Base-by-base conservation (phyloP, 2,329 filamentous ascomycete species). In the Berkeleyomyces basicola region DNA sequence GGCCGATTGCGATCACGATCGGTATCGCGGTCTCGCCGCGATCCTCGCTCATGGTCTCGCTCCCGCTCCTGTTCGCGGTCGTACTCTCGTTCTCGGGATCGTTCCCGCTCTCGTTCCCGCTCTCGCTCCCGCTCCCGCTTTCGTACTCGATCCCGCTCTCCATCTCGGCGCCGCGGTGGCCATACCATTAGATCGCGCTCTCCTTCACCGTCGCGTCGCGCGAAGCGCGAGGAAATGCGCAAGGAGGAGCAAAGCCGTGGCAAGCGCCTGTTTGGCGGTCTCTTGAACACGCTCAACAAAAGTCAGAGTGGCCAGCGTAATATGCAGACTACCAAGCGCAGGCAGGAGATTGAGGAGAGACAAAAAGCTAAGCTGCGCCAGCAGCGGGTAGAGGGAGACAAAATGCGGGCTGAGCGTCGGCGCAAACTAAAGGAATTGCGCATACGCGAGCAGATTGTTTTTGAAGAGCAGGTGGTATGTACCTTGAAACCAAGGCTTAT, bases 201-300 rank as follows among this genome's bases (percentile, higher is more conserved):
- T 10, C 62, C 53, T 10, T 57, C 59, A 3, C 59, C 60, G 23
- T 23, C 16, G 3, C 59, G 47, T 9, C 49, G 51, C 10, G 31
- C 46, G 3, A 58, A 40, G 14, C 47, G 59, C 23, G 63, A 62
- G 37, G 58, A 58, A 47, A 44, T 49, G 7, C 49, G 58, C 5
- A 72, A 84, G 63, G 87, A 95, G 69, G 92, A 97, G 71, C 89
- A 85, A 72, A 90, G 88, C 71, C 86, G 92, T 44, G 88, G 88
- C 31, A 86, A 88, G 72, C 82, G 92, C 61, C 78, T 97, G 65
- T 96, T 96, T 70, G 91, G 92, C 65, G 88, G 86, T 43, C 75
- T 95, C 63, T 77, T 93, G 65, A 88, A 80, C 71, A 89, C 87
- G 44, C 79, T 95, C 65, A 90, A 86, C 72, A 63, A 61, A 16